Conservation (phyloP, 2,329 filamentous ascomycete species). For the Epichloe coenophiala region DNA sequence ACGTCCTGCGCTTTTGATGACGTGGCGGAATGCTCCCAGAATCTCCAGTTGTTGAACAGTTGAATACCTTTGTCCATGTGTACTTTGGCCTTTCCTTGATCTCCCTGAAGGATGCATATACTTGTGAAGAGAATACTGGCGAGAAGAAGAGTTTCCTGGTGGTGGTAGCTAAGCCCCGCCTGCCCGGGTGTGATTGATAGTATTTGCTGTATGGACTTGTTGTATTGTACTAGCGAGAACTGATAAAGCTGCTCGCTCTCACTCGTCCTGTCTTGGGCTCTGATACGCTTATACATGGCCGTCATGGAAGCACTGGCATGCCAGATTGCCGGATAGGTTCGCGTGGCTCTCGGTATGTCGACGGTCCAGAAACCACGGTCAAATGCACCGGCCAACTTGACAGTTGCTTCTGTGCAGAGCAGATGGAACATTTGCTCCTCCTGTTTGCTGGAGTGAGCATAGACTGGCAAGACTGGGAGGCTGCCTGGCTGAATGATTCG, state of each 20-base stretch:
- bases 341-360: slow-evolving; percentile 3
- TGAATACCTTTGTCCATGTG: slow-evolving; percentile 5
- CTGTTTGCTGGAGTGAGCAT: background rate
- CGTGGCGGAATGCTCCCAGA: slow-evolving; percentile 4
- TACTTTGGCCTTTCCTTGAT: slow-evolving; percentile 5
- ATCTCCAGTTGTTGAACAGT: slow-evolving; percentile 7
- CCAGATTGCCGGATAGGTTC: slow-evolving; percentile 5
- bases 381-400: slow-evolving; percentile 1
- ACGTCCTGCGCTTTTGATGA: background rate
- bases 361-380: slow-evolving; percentile 6
- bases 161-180: background rate
- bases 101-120: slow-evolving; percentile 7
- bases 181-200: slow-evolving; percentile 1
- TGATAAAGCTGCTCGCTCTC: slow-evolving; percentile 12
- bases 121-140: slow-evolving; percentile 6
- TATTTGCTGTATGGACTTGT: slow-evolving; percentile 6
- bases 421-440: slow-evolving; percentile 7
- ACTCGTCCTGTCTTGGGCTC: slow-evolving; percentile 9
- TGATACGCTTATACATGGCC: slow-evolving; percentile 9
- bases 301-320: slow-evolving; percentile 3
- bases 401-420: slow-evolving; percentile 4
- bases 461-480: background rate
- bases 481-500: background rate
- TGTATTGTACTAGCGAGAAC: slow-evolving; percentile 8
- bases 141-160: slow-evolving; percentile 7